These are phyloP conservation scores for Fusarium dlaminii DNA, from an alignment of 2,329 filamentous ascomycete species.

Conservation along the genomic window DNA sequence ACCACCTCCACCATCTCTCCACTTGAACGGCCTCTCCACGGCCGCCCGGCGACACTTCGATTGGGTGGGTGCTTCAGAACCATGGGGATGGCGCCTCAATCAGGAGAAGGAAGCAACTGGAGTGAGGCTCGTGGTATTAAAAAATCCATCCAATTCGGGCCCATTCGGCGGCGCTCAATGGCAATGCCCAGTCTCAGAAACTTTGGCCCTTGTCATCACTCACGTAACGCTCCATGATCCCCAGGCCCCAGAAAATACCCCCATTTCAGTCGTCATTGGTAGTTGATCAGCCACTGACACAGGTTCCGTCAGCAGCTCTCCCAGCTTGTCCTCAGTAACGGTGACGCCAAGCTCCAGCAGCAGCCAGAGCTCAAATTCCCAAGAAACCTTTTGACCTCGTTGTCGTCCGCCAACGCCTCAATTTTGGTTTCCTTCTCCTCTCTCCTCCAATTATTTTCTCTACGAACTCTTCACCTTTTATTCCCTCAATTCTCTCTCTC, in stretches of 20 bases:
- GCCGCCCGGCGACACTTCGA: constrained; percentile 31
- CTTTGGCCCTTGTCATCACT: constrained; percentile 13
- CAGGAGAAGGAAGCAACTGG: constrained; percentile 22
- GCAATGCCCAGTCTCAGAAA: constrained; percentile 5
- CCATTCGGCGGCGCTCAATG: constrained; percentile 26
- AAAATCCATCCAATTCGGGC: constrained; percentile 30
- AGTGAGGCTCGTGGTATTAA: constrained; percentile 22
- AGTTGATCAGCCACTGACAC: constrained; percentile 43
- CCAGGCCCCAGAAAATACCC: constrained; percentile 14
- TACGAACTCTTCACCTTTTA: constrained; percentile 14
- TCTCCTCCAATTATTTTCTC: constrained; percentile 38
- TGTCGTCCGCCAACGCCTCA: constrained; percentile 33
- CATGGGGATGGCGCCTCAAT: constrained; percentile 23
- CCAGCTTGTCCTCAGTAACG: constrained; percentile 62
- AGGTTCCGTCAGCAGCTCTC: constrained; percentile 53
- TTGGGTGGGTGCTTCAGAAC: constrained; percentile 22
- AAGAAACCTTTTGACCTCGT: constrained; percentile 43
- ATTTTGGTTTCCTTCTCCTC: constrained; percentile 39
- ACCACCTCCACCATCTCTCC: constrained; percentile 33
- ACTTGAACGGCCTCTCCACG: constrained; percentile 36
- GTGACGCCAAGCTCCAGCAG: constrained; percentile 53
- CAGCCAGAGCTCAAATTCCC: constrained; percentile 38
- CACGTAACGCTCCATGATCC: constrained; percentile 32
- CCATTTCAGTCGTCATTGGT: constrained; percentile 36
- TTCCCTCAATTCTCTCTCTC: constrained; percentile 25